Base-by-base conservation (phyloP, 2,329 filamentous ascomycete genomes). In the Neurospora sp. region DNA sequence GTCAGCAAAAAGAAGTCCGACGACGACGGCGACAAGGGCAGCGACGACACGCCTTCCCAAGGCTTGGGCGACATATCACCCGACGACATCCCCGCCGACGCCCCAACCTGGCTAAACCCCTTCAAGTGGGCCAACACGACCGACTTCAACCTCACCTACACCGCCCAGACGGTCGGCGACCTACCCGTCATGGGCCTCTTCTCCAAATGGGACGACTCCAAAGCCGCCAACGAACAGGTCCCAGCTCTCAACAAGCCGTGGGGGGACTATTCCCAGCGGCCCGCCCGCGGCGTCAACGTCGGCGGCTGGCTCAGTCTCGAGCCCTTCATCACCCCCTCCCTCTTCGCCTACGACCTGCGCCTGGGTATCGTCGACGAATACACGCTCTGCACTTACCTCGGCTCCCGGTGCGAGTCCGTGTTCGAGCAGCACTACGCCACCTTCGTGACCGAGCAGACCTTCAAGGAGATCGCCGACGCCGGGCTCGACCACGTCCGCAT, bases 401-500 rank as follows among this genome's bases (percentile, higher is more conserved):
- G 93, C 0, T 82, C 83, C 1, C 87, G 87, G 4, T 87, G 89
- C 3, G 86, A 87, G 39, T 80, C 83, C 3, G 91, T 86, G 0
- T 81, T 98, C n/a, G 96, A 99, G 79, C 86, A 92, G 71, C 96
- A 99, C 80, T 99, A 99, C 80, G 90, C 94, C 1, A 88, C 88
- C 0, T 99, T 97, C 77, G 89, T 98, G 62, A 94, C 88, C 0
- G 92, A 96, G 77, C 83, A 91, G 70, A 93, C 92, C 2, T 97
- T 98, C 79, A 84, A 85, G 69, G 91, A 95, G 52, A 97, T 99
- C 71, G 88, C 89, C 67, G 89, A 88, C 46, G 96, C 96, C 1
- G 96, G 96, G 0, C 87, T 99, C 66, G 96, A 99, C 78, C 96
- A 99, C 78, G 92, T 99, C n/a, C 91, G 96, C 69, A 97, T 99